These are phyloP conservation scores for Pistacia vera DNA, from an alignment of 345 rosid species.

Conservation along the genomic window DNA sequence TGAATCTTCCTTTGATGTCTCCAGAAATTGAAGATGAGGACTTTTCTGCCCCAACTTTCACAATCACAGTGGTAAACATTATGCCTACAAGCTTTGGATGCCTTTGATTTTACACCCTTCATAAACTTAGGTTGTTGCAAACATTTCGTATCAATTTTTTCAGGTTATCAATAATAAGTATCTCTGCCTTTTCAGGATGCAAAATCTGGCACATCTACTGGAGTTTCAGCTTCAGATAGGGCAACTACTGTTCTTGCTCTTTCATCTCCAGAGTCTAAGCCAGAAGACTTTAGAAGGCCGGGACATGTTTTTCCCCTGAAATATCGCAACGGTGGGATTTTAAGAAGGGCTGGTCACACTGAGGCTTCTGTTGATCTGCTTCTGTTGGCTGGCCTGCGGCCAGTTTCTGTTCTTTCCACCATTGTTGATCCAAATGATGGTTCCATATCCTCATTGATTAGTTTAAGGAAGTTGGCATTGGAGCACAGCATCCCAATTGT, in stretches of 20 bases:
- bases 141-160: background rate
- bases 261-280: slow-evolving; percentile 55
- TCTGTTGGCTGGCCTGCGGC: slow-evolving; percentile 57
- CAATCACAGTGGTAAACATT: slow-evolving; percentile 66
- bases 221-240: slow-evolving; percentile 78
- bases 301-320: slow-evolving; percentile 90
- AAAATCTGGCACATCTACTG: slow-evolving; percentile 63
- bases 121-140: background rate
- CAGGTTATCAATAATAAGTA: background rate
- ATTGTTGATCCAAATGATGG: slow-evolving; percentile 71
- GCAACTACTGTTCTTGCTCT: slow-evolving; percentile 75
- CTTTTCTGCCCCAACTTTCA: slow-evolving; percentile 86
- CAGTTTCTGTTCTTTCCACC: slow-evolving; percentile 72
- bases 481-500: slow-evolving; percentile 61
- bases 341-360: slow-evolving; percentile 85
- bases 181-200: slow-evolving; percentile 50
- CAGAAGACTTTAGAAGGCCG: slow-evolving; percentile 78
- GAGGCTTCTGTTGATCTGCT: slow-evolving; percentile 88
- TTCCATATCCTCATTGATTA: slow-evolving; percentile 58
- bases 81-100: background rate
- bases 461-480: slow-evolving; percentile 52
- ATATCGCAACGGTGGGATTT: slow-evolving; percentile 84
- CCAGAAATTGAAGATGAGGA: slow-evolving; percentile 76
- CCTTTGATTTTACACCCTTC: background rate
- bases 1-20: slow-evolving; percentile 81